Percentiles rank a stretch among this genome's conserved stretches.
phyloP scores from a whole-genome alignment of 352 stramenopile genomes.

The Phytopythium sindhum region DNA sequence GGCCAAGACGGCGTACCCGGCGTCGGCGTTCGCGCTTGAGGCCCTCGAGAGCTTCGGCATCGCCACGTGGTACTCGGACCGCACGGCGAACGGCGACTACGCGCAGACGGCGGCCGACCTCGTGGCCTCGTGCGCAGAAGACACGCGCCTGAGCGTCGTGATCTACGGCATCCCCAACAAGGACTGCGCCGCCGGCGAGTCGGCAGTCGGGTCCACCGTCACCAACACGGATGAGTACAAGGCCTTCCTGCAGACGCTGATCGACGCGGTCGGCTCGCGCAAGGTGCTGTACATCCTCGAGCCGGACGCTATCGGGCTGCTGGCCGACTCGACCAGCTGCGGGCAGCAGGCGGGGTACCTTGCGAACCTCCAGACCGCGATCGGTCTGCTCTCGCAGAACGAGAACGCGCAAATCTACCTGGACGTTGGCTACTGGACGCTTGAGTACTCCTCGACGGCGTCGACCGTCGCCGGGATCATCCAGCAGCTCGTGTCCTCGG shows the following conservation, averaged over 20 bases:
- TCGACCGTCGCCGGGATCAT: conserved; percentile 29
- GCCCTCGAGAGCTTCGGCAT: conserved; percentile 50
- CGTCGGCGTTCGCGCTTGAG: conserved; percentile 40
- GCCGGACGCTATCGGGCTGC: conserved; percentile 57
- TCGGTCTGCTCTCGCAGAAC: conserved; percentile 48
- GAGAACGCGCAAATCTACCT: conserved; percentile 68
- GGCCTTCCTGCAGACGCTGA: conserved; percentile 43
- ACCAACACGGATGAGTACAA: conserved; percentile 45
- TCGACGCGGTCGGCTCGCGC: conserved; percentile 36
- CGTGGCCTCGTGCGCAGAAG: conserved; percentile 27
- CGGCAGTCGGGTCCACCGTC: conserved; percentile 25
- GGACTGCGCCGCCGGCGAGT: conserved; percentile 61
- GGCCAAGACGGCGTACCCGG: conserved; percentile 43
- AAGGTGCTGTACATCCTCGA: conserved; percentile 73
- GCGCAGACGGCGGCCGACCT: conserved; percentile 24
- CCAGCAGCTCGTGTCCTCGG: conserved; percentile 31
- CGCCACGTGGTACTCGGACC: conserved; percentile 70
- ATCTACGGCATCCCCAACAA: conserved; percentile 77
- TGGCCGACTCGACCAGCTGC: conserved; percentile 28
- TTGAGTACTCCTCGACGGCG: conserved; percentile 22
- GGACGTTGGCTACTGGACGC: conserved; percentile 68
- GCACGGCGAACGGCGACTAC: conserved; percentile 34
- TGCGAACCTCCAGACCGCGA: conserved; percentile 45
- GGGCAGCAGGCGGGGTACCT: conserved; percentile 44
- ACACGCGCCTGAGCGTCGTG: conserved; percentile 51